phyloP scores from a whole-genome alignment of 2,329 filamentous ascomycete species.

The Beauveria asiatica region DNA sequence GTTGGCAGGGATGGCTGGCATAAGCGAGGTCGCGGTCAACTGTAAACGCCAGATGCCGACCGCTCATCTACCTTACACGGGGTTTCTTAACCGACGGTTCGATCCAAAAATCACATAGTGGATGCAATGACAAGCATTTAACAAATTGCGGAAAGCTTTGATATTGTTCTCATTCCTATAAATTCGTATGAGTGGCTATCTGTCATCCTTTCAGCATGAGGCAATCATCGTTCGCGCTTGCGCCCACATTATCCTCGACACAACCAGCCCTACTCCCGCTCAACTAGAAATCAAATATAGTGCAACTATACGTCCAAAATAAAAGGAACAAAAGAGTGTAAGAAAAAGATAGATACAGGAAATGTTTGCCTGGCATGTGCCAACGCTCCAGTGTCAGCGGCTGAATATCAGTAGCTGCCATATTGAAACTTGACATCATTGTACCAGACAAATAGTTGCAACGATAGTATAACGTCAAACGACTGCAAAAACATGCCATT shows the following conservation, averaged over 20 bases:
- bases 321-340: not conserved
- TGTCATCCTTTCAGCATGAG: not conserved
- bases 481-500: not conserved
- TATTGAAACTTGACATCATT: slow-evolving; percentile 6
- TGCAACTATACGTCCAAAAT: not conserved
- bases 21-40: not conserved
- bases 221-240: not conserved
- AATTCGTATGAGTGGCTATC: not conserved
- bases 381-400: slow-evolving; percentile 17
- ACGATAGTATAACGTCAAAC: not conserved
- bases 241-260: not conserved
- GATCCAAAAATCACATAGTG: too few relatives aligned
- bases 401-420: slow-evolving; percentile 15
- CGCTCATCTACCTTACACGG: too few relatives aligned
- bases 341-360: slow-evolving; percentile 13
- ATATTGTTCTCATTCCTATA: slow-evolving; percentile 9
- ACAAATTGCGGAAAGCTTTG: not conserved
- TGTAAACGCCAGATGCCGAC: not conserved
- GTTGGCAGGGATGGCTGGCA: not conserved
- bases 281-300: slow-evolving; percentile 7
- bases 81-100: too few relatives aligned
- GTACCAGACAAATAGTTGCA: not conserved
- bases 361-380: not conserved
- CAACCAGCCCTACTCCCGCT: slow-evolving; percentile 5
- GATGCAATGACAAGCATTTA: not conserved